Percentiles rank a stretch among this genome's conserved stretches.
Evolutionary conservation across 495 filamentous ascomycete species (phyloP).

Genomic region (Neurospora sp.): DNA sequence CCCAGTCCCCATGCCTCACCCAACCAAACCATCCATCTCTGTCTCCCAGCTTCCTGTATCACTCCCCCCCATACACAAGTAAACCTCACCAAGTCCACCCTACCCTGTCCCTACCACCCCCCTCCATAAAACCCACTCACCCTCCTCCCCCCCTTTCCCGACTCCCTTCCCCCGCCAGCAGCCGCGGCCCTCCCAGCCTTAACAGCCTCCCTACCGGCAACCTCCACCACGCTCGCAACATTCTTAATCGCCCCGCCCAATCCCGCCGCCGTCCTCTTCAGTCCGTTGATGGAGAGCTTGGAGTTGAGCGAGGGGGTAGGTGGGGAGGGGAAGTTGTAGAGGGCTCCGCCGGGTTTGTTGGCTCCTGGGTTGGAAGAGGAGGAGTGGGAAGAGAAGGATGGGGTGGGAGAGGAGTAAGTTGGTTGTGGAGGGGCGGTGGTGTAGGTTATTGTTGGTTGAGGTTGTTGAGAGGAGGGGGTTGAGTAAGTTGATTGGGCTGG

Average conservation of each 20-base stretch:
- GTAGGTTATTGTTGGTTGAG: not conserved
- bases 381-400: not conserved
- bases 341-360: not conserved
- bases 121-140: not conserved
- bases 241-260: not conserved
- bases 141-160: not conserved
- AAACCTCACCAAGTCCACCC: too few relatives aligned
- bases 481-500: too few relatives aligned
- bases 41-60: too few relatives aligned
- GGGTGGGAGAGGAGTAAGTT: not conserved
- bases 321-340: not conserved
- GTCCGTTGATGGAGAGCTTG: not conserved
- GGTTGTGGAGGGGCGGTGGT: not conserved
- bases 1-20: too few relatives aligned
- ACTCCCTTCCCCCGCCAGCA: not conserved
- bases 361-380: not conserved
- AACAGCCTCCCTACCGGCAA: not conserved
- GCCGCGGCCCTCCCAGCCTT: not conserved
- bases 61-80: too few relatives aligned
- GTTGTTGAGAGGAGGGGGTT: not conserved
- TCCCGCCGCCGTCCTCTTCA: not conserved
- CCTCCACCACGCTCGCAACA: not conserved
- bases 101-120: not conserved
- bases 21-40: too few relatives aligned
- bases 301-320: not conserved